Percentiles rank a stretch among this genome's conserved stretches.
Evolutionary conservation across 176 grass and related monocot genomes (phyloP).

Genomic region (Zoysia pacifica): DNA sequence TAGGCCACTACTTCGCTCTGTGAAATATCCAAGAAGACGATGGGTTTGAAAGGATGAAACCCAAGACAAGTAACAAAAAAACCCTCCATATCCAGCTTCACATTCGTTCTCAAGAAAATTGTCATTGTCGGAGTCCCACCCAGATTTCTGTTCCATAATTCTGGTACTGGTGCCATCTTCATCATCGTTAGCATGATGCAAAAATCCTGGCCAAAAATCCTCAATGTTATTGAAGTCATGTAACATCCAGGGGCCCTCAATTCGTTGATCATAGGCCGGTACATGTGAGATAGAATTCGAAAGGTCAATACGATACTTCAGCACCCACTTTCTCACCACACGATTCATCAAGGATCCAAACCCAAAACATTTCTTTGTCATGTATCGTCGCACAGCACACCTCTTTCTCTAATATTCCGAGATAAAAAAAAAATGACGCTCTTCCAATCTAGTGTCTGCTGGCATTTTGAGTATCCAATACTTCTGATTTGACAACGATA

Average conservation of each 20-base stretch:
- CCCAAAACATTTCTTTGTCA: background rate
- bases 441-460: too few species aligned
- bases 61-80: background rate
- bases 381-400: background rate
- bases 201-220: background rate
- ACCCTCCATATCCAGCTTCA: background rate
- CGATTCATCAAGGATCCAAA: background rate
- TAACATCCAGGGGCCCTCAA: background rate
- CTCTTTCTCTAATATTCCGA: too few species aligned
- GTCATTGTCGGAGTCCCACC: background rate
- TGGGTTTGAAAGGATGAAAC: background rate
- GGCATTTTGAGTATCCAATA: too few species aligned
- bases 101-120: background rate
- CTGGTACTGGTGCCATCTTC: background rate
- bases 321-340: background rate
- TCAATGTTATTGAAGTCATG: background rate
- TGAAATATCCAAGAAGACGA: background rate
- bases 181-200: background rate
- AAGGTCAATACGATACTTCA: background rate
- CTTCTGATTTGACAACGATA: too few species aligned
- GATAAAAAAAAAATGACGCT: too few species aligned
- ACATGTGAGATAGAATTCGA: background rate
- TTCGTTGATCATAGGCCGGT: background rate
- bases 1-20: background rate
- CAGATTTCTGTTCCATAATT: background rate